Base-by-base conservation (phyloP, 176 grass and related monocot species). In the Bothriochloa decipiens region DNA sequence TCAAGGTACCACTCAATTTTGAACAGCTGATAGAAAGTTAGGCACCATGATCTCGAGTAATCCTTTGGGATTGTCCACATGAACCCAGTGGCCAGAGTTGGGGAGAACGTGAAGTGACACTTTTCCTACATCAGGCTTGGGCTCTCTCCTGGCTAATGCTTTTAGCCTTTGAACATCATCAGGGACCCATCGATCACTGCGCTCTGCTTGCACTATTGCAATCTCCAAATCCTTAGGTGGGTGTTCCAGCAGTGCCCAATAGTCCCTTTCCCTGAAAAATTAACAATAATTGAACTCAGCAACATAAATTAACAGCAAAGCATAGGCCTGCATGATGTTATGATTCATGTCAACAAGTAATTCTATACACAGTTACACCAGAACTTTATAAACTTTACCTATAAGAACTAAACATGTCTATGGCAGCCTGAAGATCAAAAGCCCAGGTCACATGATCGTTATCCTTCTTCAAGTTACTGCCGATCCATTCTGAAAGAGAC, bases 31-130 rank as follows among this genome's bases (percentile, higher is more conserved):
- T 47, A 88, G 65, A 68, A 99, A 99, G 80, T 91, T 90, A 13
- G 93, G 88, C 16, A 45, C 86, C 86, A 96, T 90, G 43, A 99
- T 96, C 53, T 96, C 91, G 17, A 96, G 91, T 29, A 99, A 86
- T 41, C 93, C 93, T 80, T 92, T 96, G 36, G 91, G 93, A 67
- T 99, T 99, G 85, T 99, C 97, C 55, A 96, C 91, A 26, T 99
- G 97, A 81, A 96, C 93, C 97, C 97, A 99, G 49, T 99, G 97
- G 64, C 97, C 88, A 20, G 96, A 95, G 63, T 89, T 96, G 63
- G 91, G 93, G 27, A 99, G 90, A 73, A 94, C 37, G 52, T 99
- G 88, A 66, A 87, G 71, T 45, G 86, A 94, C 78, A 96, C 60
- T 70, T 96, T 92, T 10, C 93, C 91, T 17, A 80, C 78, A 47